Percentiles rank a stretch among this genome's conserved stretches.
Evolutionary conservation across 257 asterid genomes (phyloP).

Genomic region (Thymus quinquecostatus): DNA sequence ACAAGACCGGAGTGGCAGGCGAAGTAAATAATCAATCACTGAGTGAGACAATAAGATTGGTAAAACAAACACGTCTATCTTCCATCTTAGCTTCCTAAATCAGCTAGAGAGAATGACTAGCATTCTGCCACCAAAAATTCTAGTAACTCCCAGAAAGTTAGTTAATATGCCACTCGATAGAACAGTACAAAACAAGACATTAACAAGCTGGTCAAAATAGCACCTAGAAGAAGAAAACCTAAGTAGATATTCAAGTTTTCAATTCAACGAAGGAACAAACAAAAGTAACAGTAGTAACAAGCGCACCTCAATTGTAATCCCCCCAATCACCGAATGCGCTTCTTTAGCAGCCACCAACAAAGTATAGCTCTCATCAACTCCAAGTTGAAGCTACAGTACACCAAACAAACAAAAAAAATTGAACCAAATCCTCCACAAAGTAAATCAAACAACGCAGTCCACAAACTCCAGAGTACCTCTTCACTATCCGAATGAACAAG

Average conservation of each 20-base stretch:
- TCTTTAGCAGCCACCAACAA: slow-evolving; percentile 60
- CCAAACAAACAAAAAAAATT: slow-evolving; percentile 8
- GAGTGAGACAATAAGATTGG: not conserved
- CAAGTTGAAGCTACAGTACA: slow-evolving; percentile 70
- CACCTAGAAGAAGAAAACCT: slow-evolving; percentile 22
- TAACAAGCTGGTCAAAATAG: slow-evolving; percentile 18
- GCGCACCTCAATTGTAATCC: slow-evolving; percentile 70
- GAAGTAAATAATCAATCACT: not conserved
- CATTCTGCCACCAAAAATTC: not conserved
- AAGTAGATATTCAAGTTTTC: slow-evolving; percentile 1
- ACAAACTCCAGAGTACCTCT: slow-evolving; percentile 49
- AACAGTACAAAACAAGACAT: not conserved
- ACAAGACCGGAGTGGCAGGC: slow-evolving; percentile 8
- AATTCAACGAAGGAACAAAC: slow-evolving; percentile 14
- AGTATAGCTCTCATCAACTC: slow-evolving; percentile 90
- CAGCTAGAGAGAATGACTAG: slow-evolving; percentile 10
- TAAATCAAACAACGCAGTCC: not conserved
- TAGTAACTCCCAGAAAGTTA: not conserved
- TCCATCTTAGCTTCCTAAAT: not conserved
- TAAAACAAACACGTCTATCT: not conserved
- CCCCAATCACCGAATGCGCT: slow-evolving; percentile 64
- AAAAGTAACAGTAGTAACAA: not conserved
- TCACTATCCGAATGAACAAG: slow-evolving; percentile 62
- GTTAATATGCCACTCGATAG: not conserved
- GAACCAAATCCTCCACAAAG: not conserved